Base-by-base conservation (phyloP, 1,139 yeast species). In the Yamadazyma songkhlaensis region DNA sequence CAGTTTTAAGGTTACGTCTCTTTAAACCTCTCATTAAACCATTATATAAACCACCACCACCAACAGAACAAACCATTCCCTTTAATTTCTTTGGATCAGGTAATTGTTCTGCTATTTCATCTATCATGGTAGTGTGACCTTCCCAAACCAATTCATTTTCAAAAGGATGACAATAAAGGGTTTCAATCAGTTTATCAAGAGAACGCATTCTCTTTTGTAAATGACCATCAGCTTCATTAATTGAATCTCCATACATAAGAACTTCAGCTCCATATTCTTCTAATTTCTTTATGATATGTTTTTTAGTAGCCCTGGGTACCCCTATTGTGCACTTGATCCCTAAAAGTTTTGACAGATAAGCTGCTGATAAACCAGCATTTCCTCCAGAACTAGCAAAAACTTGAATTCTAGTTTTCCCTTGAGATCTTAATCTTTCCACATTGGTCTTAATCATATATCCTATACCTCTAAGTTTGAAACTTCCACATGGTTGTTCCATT, bases 301-400 rank as follows among this genome's bases (percentile, higher is more conserved):
- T 46, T 39, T 59, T 61, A 14, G 69, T 50, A 7, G 36, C 45
- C 3, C 36, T 38, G 0, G 74, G 74, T 3, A 68, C 54, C 2
- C 65, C 71, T n/a, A 68, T 74, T 3, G 71, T 66, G 41, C 74
- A 67, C 28, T 48, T 43, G 3, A 65, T 50, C 3, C 46, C 39
- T 41, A 53, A 63, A 40, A 46, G 50, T 21, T 48, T 43, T 3
- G 67, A 57, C 38, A 63, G 58, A 40, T 62, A 67, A 2, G 72
- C 74, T 9, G 73, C 74, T 9, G 74, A 72, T 32, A 68, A 51
- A 0, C 74, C 74, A n/a, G 74, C 74, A 45, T 68, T 68, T 5
- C 74, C 74, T 6, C 74, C 74, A 32, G 69, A 61, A 3, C 72
- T 63, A n/a, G 71, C 67, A 42, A 59, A 67, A 5, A 67, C 63